phyloP scores from a whole-genome alignment of 495 filamentous ascomycete genomes.

The Talaromyces liani region DNA sequence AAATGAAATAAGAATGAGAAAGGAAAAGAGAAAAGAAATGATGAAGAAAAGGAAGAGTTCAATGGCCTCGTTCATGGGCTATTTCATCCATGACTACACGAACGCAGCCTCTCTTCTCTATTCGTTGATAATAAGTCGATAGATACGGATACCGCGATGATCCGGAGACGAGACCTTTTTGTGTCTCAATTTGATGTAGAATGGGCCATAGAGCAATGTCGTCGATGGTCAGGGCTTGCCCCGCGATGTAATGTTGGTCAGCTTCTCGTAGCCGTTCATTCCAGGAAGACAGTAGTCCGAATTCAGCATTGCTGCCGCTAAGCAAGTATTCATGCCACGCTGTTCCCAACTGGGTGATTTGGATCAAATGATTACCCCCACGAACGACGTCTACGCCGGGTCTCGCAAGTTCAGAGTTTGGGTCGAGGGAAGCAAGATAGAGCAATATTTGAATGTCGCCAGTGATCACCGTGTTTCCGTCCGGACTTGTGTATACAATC shows the following conservation, averaged over 20 bases:
- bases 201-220: conserved; percentile 71
- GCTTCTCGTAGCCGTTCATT: conserved; percentile 29
- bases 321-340: conserved; percentile 23
- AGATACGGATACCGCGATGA: conserved; percentile 32
- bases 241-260: conserved; percentile 49
- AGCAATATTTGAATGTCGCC: conserved; percentile 31
- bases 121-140: conserved; percentile 44
- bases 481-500: conserved; percentile 18
- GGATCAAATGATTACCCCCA: conserved; percentile 23
- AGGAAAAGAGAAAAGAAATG: neutral
- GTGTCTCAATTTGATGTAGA: conserved; percentile 48
- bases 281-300: conserved; percentile 34
- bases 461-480: conserved; percentile 18
- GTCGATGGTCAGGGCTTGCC: conserved; percentile 46
- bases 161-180: conserved; percentile 19
- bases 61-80: neutral
- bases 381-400: conserved; percentile 25
- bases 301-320: conserved; percentile 6
- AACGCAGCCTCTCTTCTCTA: conserved; percentile 42
- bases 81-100: conserved; percentile 34
- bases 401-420: conserved; percentile 13
- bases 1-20: neutral
- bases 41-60: neutral
- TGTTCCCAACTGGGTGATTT: conserved; percentile 24
- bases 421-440: conserved; percentile 19